Evolutionary conservation across 2,329 filamentous ascomycete species (phyloP).

Genomic region (Diaporthe australafricana): DNA sequence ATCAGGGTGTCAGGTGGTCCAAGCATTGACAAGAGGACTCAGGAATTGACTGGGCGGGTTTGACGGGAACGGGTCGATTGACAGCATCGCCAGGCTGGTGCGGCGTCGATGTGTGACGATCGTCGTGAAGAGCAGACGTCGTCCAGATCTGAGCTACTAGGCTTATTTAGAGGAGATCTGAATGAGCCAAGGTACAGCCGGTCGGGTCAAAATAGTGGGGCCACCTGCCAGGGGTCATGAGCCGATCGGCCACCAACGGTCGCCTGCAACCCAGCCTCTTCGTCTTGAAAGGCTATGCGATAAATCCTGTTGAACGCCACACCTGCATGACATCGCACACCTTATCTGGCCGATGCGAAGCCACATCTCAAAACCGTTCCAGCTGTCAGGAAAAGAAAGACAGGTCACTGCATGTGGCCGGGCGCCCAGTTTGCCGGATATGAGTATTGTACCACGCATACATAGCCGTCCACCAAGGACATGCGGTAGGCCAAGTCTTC

Average conservation of each 20-base stretch:
- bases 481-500: background rate
- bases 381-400: slow-evolving; percentile 10
- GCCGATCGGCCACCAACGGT: background rate
- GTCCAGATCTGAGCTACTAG: slow-evolving; percentile 28
- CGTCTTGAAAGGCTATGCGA: background rate
- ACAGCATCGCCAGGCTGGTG: background rate
- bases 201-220: slow-evolving; percentile 18
- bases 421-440: background rate
- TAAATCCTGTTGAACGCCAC: slow-evolving; percentile 7
- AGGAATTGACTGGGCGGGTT: background rate
- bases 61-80: slow-evolving; percentile 7
- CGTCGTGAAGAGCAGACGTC: slow-evolving; percentile 13
- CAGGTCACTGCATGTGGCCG: slow-evolving; percentile 1
- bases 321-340: no score
- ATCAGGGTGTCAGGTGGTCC: slow-evolving; percentile 10
- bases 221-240: background rate
- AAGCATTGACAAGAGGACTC: slow-evolving; percentile 2
- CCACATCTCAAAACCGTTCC: slow-evolving; percentile 21
- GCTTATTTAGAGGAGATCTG: background rate
- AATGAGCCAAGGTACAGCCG: background rate
- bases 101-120: slow-evolving; percentile 33
- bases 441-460: background rate
- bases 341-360: slow-evolving; percentile 9
- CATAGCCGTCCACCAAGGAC: background rate
- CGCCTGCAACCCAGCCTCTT: background rate